Evolutionary conservation across 331 rosid species (phyloP), one percentile per base, ranked within the genome.

Genomic region (Spiraea crenata): DNA sequence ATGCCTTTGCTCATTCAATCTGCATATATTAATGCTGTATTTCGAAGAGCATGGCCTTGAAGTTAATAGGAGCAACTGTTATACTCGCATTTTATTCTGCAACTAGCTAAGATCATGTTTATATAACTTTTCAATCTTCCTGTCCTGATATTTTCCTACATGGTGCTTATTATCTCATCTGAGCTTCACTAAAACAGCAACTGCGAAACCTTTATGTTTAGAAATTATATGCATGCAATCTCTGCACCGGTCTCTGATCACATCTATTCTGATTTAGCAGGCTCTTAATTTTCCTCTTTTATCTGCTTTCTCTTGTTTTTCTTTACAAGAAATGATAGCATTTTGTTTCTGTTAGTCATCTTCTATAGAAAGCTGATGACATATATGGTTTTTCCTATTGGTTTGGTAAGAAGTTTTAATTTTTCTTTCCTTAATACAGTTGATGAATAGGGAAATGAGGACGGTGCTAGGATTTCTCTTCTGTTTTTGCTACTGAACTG

Each of bases 351-450:
- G 2, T 40, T 34, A 61, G 9, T 35, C 34, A 31, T 50, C 71
- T 51, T 66, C 20, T 66, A 9, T 35, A 38, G 40, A 61, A 40
- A 6, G 39, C 9, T 61, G 34, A 60, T 9, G 44, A 7, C 12
- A 15, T 37, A 7, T 59, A 59, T 37, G 45, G 64, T 7, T 3
- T 59, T 38, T 59, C 4, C 4, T 13, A 5, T 16, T 54, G 7
- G 17, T 67, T 16, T 20, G 56, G 63, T 47, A 34, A 37, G 13
- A 34, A 37, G 13, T 17, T 57, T 10, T 65, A 50, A 74, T 35
- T 7, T 17, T 49, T 57, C 59, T 38, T 57, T 57, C 72, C 41
- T 66, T 52, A 17, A 41, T 62, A 63, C 51, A 73, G 55, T 41
- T 65, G 52, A 38, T 9, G 7, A 41, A 16, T 35, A 25, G 41